Evolutionary conservation across 176 grass and related monocot genomes (phyloP).

Genomic region (Eleusine coracana): DNA sequence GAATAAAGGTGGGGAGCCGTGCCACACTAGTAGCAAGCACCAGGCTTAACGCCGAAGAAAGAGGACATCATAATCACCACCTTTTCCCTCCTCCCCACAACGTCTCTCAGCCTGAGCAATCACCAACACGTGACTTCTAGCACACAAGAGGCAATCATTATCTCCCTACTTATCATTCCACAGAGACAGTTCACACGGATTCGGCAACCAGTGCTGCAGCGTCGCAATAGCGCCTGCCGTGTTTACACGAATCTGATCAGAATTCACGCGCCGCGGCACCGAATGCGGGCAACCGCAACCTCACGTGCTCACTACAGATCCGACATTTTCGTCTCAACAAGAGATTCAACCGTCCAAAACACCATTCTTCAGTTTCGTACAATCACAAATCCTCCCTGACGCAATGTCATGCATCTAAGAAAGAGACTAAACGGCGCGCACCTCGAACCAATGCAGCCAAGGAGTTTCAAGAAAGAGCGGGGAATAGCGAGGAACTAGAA

Average conservation of each 20-base stretch:
- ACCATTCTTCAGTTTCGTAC: background rate
- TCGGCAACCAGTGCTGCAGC: background rate
- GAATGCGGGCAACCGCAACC: conserved; percentile 17
- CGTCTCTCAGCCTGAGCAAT: background rate
- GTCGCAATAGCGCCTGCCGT: background rate
- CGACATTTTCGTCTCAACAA: background rate
- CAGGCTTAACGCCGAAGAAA: background rate
- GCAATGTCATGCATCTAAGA: background rate
- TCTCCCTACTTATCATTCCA: background rate
- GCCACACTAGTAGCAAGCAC: background rate
- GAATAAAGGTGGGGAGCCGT: background rate
- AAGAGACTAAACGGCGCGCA: background rate
- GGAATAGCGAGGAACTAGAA: background rate
- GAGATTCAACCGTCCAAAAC: background rate
- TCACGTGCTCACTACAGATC: conserved; percentile 15
- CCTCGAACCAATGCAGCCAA: background rate
- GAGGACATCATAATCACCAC: conserved; percentile 16
- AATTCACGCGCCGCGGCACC: background rate
- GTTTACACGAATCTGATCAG: background rate
- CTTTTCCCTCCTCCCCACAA: conserved; percentile 13
- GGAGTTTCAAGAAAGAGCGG: background rate
- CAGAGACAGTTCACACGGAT: conserved; percentile 13
- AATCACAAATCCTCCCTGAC: background rate
- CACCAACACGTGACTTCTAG: conserved; percentile 29
- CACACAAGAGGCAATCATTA: background rate